phyloP scores from a whole-genome alignment of 805 yeast genomes.

The Dipodascopsis uninucleata region DNA sequence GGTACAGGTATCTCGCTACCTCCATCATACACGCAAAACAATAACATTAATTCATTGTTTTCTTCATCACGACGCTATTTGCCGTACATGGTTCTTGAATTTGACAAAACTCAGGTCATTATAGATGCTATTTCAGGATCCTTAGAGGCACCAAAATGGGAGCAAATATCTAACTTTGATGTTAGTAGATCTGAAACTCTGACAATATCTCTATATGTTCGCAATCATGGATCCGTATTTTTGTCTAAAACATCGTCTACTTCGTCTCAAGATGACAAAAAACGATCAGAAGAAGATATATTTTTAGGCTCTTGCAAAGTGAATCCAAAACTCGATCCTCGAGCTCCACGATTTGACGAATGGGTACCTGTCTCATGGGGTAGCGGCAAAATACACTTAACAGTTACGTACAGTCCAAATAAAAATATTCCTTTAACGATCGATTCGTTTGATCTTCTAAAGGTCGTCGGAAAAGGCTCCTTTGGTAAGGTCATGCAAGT shows the following conservation, averaged over 20 bases:
- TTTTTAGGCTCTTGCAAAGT: constrained; percentile 69
- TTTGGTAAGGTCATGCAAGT: constrained; percentile 99
- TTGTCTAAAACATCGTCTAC: constrained; percentile 9
- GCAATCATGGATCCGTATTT: constrained; percentile 50
- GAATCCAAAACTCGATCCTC: constrained; percentile 52
- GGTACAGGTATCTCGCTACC: constrained; percentile 70
- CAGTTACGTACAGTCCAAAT: constrained; percentile 67
- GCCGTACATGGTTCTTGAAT: constrained; percentile 86
- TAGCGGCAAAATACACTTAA: constrained; percentile 42
- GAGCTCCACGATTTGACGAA: constrained; percentile 28
- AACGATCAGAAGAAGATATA: constrained; percentile 53
- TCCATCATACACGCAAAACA: constrained; percentile 26
- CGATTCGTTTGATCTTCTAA: constrained; percentile 87
- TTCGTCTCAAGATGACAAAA: constrained; percentile 29
- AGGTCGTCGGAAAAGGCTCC: constrained; percentile 96
- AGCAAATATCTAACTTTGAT: constrained; percentile 87
- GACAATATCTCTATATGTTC: constrained; percentile 71
- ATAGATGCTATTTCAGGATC: constrained; percentile 86
- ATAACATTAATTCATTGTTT: constrained; percentile 18
- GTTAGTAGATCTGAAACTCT: constrained; percentile 66
- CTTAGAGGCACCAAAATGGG: constrained; percentile 73
- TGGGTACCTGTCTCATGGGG: constrained; percentile 33
- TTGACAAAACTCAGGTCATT: constrained; percentile 88
- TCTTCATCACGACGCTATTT: constrained; percentile 42
- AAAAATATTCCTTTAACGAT: constrained; percentile 68